A percentile compares a stretch with the other conserved stretches of the same genome.
phyloP scores from a whole-genome alignment of 2,329 filamentous ascomycete genomes.

The Celoporthe dispersa region DNA sequence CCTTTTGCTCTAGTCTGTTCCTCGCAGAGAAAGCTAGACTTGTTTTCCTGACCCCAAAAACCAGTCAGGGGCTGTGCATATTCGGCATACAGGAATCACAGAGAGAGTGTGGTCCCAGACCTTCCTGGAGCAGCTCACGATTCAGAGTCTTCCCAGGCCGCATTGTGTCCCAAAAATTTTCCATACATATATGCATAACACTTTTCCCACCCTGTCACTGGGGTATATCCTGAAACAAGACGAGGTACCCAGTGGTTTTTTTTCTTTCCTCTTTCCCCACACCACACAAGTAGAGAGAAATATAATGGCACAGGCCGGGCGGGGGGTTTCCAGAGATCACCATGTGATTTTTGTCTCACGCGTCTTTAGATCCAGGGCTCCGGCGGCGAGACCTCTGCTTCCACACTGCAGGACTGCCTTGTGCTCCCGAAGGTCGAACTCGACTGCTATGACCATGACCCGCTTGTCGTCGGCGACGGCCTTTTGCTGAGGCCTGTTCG shows the following conservation, averaged over 20 bases:
- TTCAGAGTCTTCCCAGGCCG: background rate
- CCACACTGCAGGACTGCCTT: slow-evolving; percentile 57
- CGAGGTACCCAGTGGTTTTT: background rate
- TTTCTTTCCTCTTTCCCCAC: too few species aligned
- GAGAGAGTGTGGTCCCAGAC: background rate
- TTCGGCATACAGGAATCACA: background rate
- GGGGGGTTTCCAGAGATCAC: slow-evolving; percentile 39
- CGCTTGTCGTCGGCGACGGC: slow-evolving; percentile 57
- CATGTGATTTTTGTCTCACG: slow-evolving; percentile 52
- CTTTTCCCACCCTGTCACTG: background rate
- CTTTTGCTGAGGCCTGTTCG: slow-evolving; percentile 34
- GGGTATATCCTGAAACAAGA: background rate
- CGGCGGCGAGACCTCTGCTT: slow-evolving; percentile 55
- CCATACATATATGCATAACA: background rate
- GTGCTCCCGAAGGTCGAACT: slow-evolving; percentile 59
- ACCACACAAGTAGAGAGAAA: background rate
- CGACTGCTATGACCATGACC: slow-evolving; percentile 59
- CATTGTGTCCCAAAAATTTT: background rate
- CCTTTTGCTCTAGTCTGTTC: background rate
- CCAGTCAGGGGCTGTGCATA: background rate
- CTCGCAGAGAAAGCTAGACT: background rate
- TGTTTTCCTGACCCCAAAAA: background rate
- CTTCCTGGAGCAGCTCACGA: background rate
- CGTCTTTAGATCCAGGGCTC: slow-evolving; percentile 51
- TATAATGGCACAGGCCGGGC: background rate